Base-by-base conservation (phyloP, 2,329 filamentous ascomycete genomes). In the Ustulina deusta region DNA sequence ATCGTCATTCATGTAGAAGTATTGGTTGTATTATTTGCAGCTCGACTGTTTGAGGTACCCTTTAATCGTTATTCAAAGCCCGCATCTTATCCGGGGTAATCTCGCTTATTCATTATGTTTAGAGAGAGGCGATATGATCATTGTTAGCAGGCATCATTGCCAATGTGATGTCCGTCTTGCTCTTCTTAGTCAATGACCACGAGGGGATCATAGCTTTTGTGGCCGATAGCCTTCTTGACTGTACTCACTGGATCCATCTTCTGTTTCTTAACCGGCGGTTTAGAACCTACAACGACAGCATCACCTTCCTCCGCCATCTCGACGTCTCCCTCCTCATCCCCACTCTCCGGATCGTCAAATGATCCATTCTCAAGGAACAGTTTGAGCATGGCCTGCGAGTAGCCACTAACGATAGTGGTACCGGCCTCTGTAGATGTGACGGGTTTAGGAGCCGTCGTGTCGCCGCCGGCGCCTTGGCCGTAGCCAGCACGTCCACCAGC, bases 321-420 rank as follows among this genome's bases (percentile, higher is more conserved):
- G 69, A 65, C 66, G 22, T 66, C 71, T 51, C 74, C 76, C 27
- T 76, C 78, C 46, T 79, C 80, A 0, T 79, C 77, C 13, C 75
- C 78, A 40, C 79, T 79, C 1, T 79, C 78, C 6, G 74, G 75
- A 0, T 83, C 81, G 9, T 81, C 80, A 63, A 87, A 85, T 0
- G 78, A 77, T 0, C 83, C 85, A 20, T 78, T 80, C 1, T 87
- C 85, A 51, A 89, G 71, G 69, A 89, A 88, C 9, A 85, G 82
- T 79, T 87, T 88, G 70, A 89, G 75, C 83, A 87, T 82, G 0
- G 79, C 86, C 78, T 87, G 87, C 1, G 83, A 86, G 75, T 88
- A 88, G 1, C 86, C 86, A 61, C 81, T 84, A n/a, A 88, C 84
- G 29, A 89, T 71, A 44, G 81, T 79, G 4, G 83, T 85, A 27